A percentile compares a stretch with the other conserved stretches of the same genome.
Evolutionary conservation across 257 asterid genomes (phyloP).

Genomic region (Echites panduratus): DNA sequence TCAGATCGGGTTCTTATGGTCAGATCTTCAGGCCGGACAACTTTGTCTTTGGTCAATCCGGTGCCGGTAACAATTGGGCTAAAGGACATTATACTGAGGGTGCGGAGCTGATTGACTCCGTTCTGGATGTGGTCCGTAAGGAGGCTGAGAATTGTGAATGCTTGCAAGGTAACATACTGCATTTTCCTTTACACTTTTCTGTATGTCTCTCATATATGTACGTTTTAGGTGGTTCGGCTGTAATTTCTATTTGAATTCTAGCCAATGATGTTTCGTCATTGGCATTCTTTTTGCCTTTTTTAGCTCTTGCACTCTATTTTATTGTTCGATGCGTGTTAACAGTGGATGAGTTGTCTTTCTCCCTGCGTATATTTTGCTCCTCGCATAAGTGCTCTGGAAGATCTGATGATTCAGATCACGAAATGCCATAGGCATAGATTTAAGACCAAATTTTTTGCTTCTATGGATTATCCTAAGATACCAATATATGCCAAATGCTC

Average conservation of each 20-base stretch:
- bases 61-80: slow-evolving; percentile 93
- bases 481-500: background rate
- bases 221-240: background rate
- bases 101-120: slow-evolving; percentile 83
- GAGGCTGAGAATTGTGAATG: slow-evolving; percentile 90
- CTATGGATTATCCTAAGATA: background rate
- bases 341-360: background rate
- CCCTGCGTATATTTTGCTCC: background rate
- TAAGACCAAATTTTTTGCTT: background rate
- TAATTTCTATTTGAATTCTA: background rate
- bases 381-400: background rate
- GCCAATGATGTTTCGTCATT: background rate
- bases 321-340: background rate
- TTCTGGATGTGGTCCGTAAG: slow-evolving; percentile 81
- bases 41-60: slow-evolving; percentile 85
- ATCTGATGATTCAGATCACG: background rate
- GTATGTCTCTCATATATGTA: background rate
- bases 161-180: slow-evolving; percentile 59
- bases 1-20: slow-evolving; percentile 81
- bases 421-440: background rate
- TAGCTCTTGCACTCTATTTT: background rate
- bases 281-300: background rate
- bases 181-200: background rate
- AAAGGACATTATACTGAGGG: slow-evolving; percentile 91
- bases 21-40: slow-evolving; percentile 88